These are phyloP conservation scores for Sugiyamaella floridensis DNA, from an alignment of 805 yeast species.

Conservation along the genomic window DNA sequence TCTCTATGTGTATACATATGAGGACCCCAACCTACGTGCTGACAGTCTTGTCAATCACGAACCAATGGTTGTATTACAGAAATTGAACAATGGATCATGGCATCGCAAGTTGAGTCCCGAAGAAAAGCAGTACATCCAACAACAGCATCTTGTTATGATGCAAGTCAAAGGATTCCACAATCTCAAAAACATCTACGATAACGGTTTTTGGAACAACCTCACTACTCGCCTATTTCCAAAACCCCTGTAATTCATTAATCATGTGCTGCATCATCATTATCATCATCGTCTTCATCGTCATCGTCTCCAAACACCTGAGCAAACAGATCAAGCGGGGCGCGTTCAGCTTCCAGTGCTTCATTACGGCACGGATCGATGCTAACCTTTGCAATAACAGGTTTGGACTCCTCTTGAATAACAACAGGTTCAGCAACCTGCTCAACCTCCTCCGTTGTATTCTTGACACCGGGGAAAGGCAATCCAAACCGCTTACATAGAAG, in stretches of 20 bases:
- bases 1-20: constrained; percentile 29
- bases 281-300: constrained; percentile 1
- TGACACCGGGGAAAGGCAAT: constrained; percentile 12
- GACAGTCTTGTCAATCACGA: constrained; percentile 9
- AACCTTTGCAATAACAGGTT: neutral
- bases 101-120: constrained; percentile 26
- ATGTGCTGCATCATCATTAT: neutral
- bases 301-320: constrained; percentile 20
- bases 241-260: neutral
- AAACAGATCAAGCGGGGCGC: constrained; percentile 22
- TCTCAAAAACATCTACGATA: constrained; percentile 35
- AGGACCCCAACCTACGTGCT: constrained; percentile 4
- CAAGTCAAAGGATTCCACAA: constrained; percentile 24
- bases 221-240: constrained; percentile 12
- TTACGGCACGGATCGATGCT: neutral
- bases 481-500: constrained; percentile 25
- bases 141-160: constrained; percentile 16
- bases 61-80: constrained; percentile 25
- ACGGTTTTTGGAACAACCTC: constrained; percentile 28
- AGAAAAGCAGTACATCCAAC: constrained; percentile 24
- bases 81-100: constrained; percentile 15
- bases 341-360: neutral
- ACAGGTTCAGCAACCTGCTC: neutral
- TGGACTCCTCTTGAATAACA: neutral
- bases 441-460: neutral